Percentiles rank a stretch among this genome's conserved stretches.
Conservation (phyloP, 176 grass and related monocot genomes). For the Bolboschoenus planiculmis region DNA sequence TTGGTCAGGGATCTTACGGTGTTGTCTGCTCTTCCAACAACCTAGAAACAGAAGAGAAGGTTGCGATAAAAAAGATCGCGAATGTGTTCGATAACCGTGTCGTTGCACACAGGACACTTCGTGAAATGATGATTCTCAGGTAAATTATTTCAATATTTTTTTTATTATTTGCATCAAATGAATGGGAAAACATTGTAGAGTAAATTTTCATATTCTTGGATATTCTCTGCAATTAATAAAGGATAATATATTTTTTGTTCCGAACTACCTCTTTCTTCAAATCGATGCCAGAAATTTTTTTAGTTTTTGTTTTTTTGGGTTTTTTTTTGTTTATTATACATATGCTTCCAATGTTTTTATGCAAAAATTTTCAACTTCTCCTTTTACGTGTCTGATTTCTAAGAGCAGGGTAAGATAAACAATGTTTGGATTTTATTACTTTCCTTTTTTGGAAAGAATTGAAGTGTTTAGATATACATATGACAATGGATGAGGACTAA, state of each 20-base stretch:
- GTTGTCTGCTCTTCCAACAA: slow-evolving; percentile 31
- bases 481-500: not conserved
- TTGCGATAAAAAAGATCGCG: slow-evolving; percentile 34
- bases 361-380: not conserved
- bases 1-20: slow-evolving; percentile 27
- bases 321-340: not conserved
- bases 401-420: not conserved
- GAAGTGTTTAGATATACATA: not conserved
- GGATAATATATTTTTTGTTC: not conserved
- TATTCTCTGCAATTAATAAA: not conserved
- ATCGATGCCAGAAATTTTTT: not conserved
- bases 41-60: slow-evolving; percentile 28
- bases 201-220: not conserved
- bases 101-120: slow-evolving; percentile 31
- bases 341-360: no score
- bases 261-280: not conserved
- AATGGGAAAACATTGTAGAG: no score
- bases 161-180: no score
- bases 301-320: not conserved
- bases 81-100: slow-evolving; percentile 30
- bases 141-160: no score
- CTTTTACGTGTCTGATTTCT: no score
- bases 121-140: slow-evolving; percentile 30
- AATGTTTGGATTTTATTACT: no score
- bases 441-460: not conserved